These are phyloP conservation scores for Lagenidium giganteum DNA, from an alignment of 352 stramenopile species.

Conservation along the genomic window DNA sequence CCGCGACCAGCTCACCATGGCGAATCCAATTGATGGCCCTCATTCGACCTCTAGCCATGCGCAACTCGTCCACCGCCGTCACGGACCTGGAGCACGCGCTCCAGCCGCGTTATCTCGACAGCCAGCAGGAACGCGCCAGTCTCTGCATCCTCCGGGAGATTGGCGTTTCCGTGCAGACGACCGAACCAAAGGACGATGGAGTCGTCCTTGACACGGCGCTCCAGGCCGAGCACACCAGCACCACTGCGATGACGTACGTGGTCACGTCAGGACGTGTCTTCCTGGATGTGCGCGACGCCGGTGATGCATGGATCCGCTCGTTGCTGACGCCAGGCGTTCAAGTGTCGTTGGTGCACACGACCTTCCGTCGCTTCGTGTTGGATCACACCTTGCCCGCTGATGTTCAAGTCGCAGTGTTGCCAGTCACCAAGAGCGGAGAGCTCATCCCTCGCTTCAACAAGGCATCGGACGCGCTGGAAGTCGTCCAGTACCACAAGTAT, in stretches of 20 bases:
- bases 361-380: conserved; percentile 43
- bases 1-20: background rate
- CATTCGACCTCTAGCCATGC: conserved; percentile 3
- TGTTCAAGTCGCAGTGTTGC: background rate
- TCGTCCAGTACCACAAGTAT: conserved; percentile 30
- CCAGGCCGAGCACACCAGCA: conserved; percentile 31
- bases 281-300: conserved; percentile 65
- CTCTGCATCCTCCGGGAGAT: conserved; percentile 46
- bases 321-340: conserved; percentile 31
- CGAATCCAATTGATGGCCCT: no score
- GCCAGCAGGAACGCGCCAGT: conserved; percentile 46
- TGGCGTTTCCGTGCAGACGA: conserved; percentile 28
- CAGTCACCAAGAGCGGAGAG: conserved; percentile 5
- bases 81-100: conserved; percentile 28
- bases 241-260: conserved; percentile 24
- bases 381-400: conserved; percentile 14
- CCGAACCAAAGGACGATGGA: background rate
- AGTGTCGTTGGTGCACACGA: conserved; percentile 16
- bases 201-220: conserved; percentile 14
- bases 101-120: conserved; percentile 62
- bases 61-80: conserved; percentile 6
- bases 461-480: conserved; percentile 35
- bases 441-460: conserved; percentile 34
- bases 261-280: conserved; percentile 35
- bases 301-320: conserved; percentile 63